Evolutionary conservation across 1,284 basidiomycete species (phyloP).

Genomic region (Austropuccinia psidii): DNA sequence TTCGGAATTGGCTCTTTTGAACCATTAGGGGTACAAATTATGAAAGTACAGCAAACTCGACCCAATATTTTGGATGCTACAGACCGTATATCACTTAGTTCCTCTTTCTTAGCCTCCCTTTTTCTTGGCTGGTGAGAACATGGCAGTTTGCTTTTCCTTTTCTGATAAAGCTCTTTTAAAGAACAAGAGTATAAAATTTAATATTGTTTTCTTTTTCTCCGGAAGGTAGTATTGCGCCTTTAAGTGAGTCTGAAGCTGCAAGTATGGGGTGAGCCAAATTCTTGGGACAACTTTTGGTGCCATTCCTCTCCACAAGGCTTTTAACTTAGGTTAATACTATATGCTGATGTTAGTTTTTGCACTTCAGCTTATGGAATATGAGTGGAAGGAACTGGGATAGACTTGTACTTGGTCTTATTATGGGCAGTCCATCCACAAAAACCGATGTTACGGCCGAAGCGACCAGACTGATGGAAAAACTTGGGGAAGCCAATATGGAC

Average conservation of each 20-base stretch:
- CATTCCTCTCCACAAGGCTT: neutral
- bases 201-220: neutral
- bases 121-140: conserved; percentile 58
- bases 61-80: conserved; percentile 67
- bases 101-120: conserved; percentile 61
- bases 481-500: conserved; percentile 21
- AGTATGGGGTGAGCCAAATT: conserved; percentile 52
- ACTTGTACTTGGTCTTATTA: conserved; percentile 63
- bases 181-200: neutral
- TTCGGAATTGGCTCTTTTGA: neutral
- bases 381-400: conserved; percentile 59
- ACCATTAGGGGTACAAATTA: conserved; percentile 17
- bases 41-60: conserved; percentile 56
- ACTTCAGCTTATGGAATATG: conserved; percentile 62
- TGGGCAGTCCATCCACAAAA: conserved; percentile 53
- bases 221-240: conserved; percentile 51
- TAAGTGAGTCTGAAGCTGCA: conserved; percentile 66
- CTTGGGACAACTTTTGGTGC: neutral
- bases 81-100: conserved; percentile 61
- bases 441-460: conserved; percentile 56
- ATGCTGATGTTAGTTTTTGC: neutral
- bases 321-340: neutral
- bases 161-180: neutral
- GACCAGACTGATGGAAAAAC: conserved; percentile 31
- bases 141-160: neutral